phyloP scores from a whole-genome alignment of 768 basidiomycete species.

The Boletus reticulatus region DNA sequence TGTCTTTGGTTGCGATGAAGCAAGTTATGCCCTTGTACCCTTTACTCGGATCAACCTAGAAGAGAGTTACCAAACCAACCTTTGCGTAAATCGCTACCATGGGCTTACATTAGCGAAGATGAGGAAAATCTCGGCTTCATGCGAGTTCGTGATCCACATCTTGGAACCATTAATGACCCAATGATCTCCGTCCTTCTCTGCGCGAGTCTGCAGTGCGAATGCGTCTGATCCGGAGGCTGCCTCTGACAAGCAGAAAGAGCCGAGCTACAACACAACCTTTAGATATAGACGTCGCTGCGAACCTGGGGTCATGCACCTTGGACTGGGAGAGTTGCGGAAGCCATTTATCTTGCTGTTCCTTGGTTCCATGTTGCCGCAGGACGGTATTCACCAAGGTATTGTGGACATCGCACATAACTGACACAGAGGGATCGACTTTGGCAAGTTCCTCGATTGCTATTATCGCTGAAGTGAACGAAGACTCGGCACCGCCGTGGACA shows the following conservation, averaged over 20 bases:
- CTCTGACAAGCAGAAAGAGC: conserved; percentile 95
- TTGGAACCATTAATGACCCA: conserved; percentile 96
- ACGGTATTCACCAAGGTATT: conserved; percentile 98
- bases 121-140: conserved; percentile 87
- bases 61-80: not conserved
- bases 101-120: conserved; percentile 89
- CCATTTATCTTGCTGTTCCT: conserved; percentile 86
- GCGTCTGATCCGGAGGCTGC: conserved; percentile 93
- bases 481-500: conserved; percentile 83
- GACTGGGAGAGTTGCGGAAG: conserved; percentile 77
- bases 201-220: conserved; percentile 92
- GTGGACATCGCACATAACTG: conserved; percentile 96
- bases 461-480: conserved; percentile 92
- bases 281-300: not conserved
- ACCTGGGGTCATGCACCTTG: conserved; percentile 48
- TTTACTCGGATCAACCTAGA: conserved; percentile 77
- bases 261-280: conserved; percentile 56
- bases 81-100: not conserved
- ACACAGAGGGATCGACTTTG: conserved; percentile 93
- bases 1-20: conserved; percentile 93
- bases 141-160: conserved; percentile 99
- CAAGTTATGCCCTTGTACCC: conserved; percentile 99
- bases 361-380: conserved; percentile 78
- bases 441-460: conserved; percentile 98
- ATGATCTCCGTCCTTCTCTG: conserved; percentile 79